phyloP scores from a whole-genome alignment of 2,329 filamentous ascomycete genomes.

The Alternaria metachromatica region DNA sequence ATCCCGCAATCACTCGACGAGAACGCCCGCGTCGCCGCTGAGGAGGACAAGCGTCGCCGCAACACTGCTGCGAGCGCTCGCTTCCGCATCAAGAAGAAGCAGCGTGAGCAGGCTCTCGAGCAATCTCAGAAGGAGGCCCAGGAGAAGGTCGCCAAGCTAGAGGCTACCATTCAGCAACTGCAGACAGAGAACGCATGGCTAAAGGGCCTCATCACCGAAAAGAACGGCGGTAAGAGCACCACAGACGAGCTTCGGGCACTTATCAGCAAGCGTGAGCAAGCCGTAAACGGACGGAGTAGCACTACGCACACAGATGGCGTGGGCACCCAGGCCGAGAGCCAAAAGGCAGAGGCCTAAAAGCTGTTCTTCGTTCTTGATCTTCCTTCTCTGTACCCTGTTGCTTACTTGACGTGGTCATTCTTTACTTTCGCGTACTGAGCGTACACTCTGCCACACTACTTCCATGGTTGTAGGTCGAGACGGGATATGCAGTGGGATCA shows the following conservation, averaged over 20 bases:
- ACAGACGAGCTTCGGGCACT: slow-evolving; percentile 42
- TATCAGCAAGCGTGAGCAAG: slow-evolving; percentile 45
- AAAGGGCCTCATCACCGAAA: slow-evolving; percentile 59
- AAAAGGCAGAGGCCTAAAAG: slow-evolving; percentile 44
- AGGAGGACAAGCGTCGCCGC: slow-evolving; percentile 61
- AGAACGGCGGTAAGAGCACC: slow-evolving; percentile 49
- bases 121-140: slow-evolving; percentile 60
- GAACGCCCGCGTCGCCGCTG: slow-evolving; percentile 54
- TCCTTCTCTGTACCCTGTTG: background rate
- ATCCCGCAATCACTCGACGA: slow-evolving; percentile 52
- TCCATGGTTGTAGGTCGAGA: background rate
- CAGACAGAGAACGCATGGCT: slow-evolving; percentile 62
- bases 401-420: background rate
- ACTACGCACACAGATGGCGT: slow-evolving; percentile 47
- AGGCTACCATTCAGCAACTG: slow-evolving; percentile 56
- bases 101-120: slow-evolving; percentile 60
- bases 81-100: slow-evolving; percentile 64
- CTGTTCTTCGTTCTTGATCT: slow-evolving; percentile 7
- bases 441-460: background rate
- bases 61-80: slow-evolving; percentile 61
- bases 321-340: slow-evolving; percentile 37
- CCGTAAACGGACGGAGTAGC: slow-evolving; percentile 43
- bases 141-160: slow-evolving; percentile 55
- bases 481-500: background rate
- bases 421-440: slow-evolving; percentile 2